Percentiles rank a stretch among this genome's conserved stretches.
phyloP scores from a whole-genome alignment of 768 basidiomycete species.

The Guyanaporus albipodus region DNA sequence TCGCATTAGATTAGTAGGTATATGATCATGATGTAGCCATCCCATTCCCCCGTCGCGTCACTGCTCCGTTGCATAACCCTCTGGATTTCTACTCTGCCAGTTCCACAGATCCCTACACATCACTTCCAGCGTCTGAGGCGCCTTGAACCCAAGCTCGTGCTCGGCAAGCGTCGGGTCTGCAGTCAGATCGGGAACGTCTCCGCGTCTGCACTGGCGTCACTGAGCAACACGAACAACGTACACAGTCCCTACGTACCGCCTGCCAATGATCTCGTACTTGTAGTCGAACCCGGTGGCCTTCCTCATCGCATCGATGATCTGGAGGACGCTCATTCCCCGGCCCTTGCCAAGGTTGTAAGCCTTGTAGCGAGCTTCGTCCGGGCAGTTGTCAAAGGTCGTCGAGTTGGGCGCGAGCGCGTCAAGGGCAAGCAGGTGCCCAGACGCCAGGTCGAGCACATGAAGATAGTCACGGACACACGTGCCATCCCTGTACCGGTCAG shows the following conservation, averaged over 20 bases:
- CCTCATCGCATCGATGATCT: conserved; percentile 94
- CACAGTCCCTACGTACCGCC: conserved; percentile 57
- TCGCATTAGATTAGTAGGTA: background rate
- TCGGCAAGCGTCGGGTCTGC: conserved; percentile 90
- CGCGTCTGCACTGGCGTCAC: conserved; percentile 48
- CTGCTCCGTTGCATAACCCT: conserved; percentile 53
- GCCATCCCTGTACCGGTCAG: conserved; percentile 60
- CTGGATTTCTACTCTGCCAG: conserved; percentile 93
- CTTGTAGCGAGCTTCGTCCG: conserved; percentile 65
- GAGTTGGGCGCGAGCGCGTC: conserved; percentile 70
- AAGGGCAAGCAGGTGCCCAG: conserved; percentile 88
- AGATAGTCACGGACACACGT: conserved; percentile 98
- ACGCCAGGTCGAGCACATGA: conserved; percentile 91
- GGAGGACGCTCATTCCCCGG: conserved; percentile 84
- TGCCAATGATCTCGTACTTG: conserved; percentile 84
- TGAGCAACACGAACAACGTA: conserved; percentile 1
- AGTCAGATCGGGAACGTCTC: conserved; percentile 95
- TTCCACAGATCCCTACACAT: conserved; percentile 99
- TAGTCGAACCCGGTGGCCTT: conserved; percentile 86
- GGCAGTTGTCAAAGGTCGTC: conserved; percentile 49
- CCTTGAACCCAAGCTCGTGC: conserved; percentile 90
- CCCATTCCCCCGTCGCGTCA: no score
- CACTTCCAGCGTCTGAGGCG: conserved; percentile 71
- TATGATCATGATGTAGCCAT: conserved; percentile 3
- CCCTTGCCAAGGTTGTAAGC: conserved; percentile 98